These are phyloP conservation scores for Corylus americana DNA, from an alignment of 306 rosid species.

Conservation along the genomic window DNA sequence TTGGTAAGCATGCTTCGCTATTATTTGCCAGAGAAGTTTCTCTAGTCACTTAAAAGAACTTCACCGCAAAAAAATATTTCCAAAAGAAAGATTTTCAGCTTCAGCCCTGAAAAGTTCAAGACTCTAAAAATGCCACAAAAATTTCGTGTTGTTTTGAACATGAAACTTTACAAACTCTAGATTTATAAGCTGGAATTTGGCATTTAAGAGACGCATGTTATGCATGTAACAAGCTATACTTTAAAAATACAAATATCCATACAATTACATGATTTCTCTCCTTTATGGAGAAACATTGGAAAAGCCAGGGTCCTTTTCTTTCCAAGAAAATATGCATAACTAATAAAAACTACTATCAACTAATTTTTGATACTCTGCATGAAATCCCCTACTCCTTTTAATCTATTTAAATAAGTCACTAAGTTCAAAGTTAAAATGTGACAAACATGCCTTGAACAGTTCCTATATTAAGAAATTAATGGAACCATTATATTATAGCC, in stretches of 20 bases:
- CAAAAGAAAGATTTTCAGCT: background rate
- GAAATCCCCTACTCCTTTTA: background rate
- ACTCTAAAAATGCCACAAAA: background rate
- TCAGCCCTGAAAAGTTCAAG: background rate
- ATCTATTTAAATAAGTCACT: too few relatives aligned
- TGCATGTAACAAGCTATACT: background rate
- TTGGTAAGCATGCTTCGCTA: background rate
- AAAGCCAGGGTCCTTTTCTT: background rate
- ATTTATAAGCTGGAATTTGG: background rate
- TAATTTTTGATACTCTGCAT: too few relatives aligned
- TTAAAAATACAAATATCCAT: background rate
- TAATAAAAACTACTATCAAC: too few relatives aligned
- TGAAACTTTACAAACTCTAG: background rate
- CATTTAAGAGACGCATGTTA: background rate
- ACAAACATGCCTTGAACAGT: too few relatives aligned
- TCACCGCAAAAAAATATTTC: background rate
- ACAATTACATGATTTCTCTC: background rate
- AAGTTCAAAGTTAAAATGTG: background rate
- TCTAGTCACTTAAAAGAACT: background rate
- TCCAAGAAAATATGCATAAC: background rate
- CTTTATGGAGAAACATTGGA: background rate
- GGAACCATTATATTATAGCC: background rate
- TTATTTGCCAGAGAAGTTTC: too few relatives aligned
- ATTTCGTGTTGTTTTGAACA: background rate
- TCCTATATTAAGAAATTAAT: background rate